Base-by-base conservation (phyloP, 202 grass and related monocot genomes). In the Elaeis oleifera region DNA sequence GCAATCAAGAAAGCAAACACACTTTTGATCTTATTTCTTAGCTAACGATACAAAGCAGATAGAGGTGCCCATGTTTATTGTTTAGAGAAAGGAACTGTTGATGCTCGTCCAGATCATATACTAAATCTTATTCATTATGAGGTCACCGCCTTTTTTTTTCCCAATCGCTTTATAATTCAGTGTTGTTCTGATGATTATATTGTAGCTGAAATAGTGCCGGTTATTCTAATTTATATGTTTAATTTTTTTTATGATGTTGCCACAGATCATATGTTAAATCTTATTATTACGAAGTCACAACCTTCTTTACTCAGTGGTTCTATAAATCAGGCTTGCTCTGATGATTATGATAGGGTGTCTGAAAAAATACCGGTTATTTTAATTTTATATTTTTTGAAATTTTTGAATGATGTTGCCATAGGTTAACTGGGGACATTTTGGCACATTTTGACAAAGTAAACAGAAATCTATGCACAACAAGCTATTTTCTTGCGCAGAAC, bases 61-160 rank as follows among this genome's bases (percentile, higher is more conserved):
- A 92, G 94, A 78, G 94, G 85, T 70, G 94, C 92, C 57, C 92
- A 97, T 80, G 15, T 31, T 66, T 91, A 86, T 60, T 92, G 85
- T 81, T 65, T 97, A 72, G 69, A 39, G 51, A 97, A 97, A 83
- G 85, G 88, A 80, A 82, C 56, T 20, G 78, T 83, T 52, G 94
- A 97, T 75, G 53, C 80, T 4, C 72, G 77, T 26, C 84, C 84
- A 73, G 82, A 97, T 69, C 94, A 97, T 69, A 76, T 89, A 39
- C 59, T 97, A 69, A 89, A 97, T 64, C 88, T 89, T 73, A 92
- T 97, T 65, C 94, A 97, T 71, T 97, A 97, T 78, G 94, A 97
- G 80, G 84, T 91, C 69, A 64, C 22, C 3, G 11, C 9, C 22
- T 9, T 21, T 19, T 21, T 56, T 11, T 24, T 24, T 24, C 23